Evolutionary conservation across 441 rosid genomes (phyloP), one percentile per base, ranked within the genome.

Genomic region (Populus hybrid): DNA sequence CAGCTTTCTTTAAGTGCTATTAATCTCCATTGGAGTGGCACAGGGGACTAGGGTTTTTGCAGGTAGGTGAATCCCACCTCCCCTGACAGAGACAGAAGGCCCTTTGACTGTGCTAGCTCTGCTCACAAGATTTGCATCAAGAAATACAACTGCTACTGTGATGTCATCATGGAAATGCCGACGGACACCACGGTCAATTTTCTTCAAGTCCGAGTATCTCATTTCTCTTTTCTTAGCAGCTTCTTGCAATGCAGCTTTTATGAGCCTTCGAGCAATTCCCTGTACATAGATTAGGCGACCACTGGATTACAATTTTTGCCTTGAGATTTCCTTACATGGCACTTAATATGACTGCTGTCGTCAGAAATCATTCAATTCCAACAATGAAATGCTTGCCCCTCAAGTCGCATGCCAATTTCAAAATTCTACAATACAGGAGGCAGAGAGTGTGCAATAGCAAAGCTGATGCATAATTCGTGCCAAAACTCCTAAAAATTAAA

Each of bases 131-230:
- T 89, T 86, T 2, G 87, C 81, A 79, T 92, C 93, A 1, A 92
- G 89, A 80, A 88, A 93, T 61, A 89, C 84, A 42, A 93, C 89
- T 31, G 90, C 74, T 29, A 92, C 95, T 1, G 94, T 89, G 74
- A 93, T 93, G 86, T 93, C 97, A 9, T 93, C 98, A 21, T 92
- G 94, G 88, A 93, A 93, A 83, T 92, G 95, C 78, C 96, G 75
- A 64, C 96, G 89, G 42, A 92, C 91, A 1, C 98, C 93, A 35
- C 95, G 90, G 67, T 93, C 98, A 20, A 92, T 89, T 84, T 91
- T 87, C 85, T 89, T 93, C 87, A 93, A 81, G 80, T 91, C 96
- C 0, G 93, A 90, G 85, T 90, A 93, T 80, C 96, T 90, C 97
- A 93, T 90, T 77, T 91, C 95, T 77, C 94, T 87, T 80, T 90